Evolutionary conservation across 192 early-diverging fungal genomes (phyloP), one percentile per base, ranked within the genome.

Genomic region (Geosiphon pyriformis): DNA sequence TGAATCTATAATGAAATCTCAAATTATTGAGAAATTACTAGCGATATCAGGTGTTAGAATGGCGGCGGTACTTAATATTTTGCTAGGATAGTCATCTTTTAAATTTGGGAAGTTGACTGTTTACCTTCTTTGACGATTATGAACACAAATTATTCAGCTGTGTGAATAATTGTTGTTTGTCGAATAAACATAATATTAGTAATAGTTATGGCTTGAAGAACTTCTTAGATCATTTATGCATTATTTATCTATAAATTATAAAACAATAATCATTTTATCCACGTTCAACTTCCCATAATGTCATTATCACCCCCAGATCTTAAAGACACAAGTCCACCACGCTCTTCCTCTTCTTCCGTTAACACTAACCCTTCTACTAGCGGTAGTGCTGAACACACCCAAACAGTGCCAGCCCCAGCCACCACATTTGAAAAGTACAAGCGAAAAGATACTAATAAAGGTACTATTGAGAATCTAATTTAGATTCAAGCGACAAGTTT

Each of bases 11-110:
- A 69, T 68, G 18, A 50, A 37, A 47, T 25, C 47, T 6, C 68
- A 42, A 50, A 30, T 79, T 33, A 30, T 69, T 23, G 75, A 76
- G 53, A 74, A 73, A 55, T 50, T 69, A 32, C 59, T 79, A 54
- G 78, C 75, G 47, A 65, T 58, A 34, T 33, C 56, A 27, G 78
- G 78, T 1, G 47, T 76, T 65, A 74, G 78, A 22, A 79, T 79
- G 61, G 78, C 78, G 25, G 75, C 74, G 25, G 60, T 76, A 25
- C 52, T 79, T 25, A 79, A 79, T 65, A 54, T 26, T 50, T 29
- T 63, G 17, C 12, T 63, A 10, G 26, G 42, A 47, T 20, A 47
- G 3, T n/a, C n/a, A n/a, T n/a, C n/a, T n/a, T n/a, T n/a, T n/a
- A n/a, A n/a, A n/a, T n/a, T n/a, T n/a, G n/a, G n/a, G n/a, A n/a